These are phyloP conservation scores for Glycine soja DNA, from an alignment of 306 rosid species.

Conservation along the genomic window DNA sequence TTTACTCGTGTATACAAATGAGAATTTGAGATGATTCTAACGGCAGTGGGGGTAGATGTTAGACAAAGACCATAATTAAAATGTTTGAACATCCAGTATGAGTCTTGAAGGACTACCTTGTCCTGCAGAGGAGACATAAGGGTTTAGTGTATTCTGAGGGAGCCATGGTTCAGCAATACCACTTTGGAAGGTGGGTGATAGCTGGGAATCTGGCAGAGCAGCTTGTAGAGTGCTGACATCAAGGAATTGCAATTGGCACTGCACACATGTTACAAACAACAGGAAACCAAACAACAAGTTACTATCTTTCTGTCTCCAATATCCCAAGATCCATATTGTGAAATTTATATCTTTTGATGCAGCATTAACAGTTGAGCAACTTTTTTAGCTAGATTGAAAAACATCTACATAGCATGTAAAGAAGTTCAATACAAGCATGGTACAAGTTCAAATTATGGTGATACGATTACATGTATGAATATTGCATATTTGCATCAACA, in stretches of 20 bases:
- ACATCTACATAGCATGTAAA: neutral
- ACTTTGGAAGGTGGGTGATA: constrained; percentile 57
- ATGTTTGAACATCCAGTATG: constrained; percentile 26
- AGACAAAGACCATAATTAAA: neutral
- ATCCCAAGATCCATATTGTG: constrained; percentile 2
- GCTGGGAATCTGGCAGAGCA: constrained; percentile 66
- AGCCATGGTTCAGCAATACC: constrained; percentile 73
- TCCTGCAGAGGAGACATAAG: constrained; percentile 62
- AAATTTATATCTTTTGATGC: constrained; percentile 16
- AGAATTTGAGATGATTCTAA: constrained; percentile 30
- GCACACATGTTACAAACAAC: constrained; percentile 24
- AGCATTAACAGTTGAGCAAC: constrained; percentile 12
- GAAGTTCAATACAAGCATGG: neutral
- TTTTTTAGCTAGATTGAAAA: neutral
- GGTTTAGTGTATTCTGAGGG: constrained; percentile 51
- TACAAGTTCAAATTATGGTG: neutral
- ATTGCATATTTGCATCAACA: neutral
- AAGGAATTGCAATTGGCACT: constrained; percentile 56
- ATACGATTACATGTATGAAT: neutral
- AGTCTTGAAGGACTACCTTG: constrained; percentile 59
- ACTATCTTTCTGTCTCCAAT: neutral
- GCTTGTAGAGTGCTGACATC: constrained; percentile 71
- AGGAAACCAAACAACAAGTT: neutral
- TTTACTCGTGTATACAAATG: constrained; percentile 6
- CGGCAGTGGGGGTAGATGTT: constrained; percentile 1